Conservation (phyloP, 1,284 basidiomycete species). For the Fomes fomentarius region DNA sequence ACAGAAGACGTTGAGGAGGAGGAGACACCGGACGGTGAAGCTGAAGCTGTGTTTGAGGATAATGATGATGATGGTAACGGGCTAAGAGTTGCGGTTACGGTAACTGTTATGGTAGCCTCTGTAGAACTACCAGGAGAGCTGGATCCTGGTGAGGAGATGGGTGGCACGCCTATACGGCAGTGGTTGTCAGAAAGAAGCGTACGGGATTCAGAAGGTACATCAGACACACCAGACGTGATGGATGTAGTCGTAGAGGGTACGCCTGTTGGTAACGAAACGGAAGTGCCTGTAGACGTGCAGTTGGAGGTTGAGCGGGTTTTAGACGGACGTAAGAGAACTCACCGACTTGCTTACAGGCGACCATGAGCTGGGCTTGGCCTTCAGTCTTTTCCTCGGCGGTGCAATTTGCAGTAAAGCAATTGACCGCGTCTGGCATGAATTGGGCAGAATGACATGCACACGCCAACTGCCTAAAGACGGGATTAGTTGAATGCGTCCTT, state of each 20-base stretch:
- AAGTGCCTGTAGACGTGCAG: background rate
- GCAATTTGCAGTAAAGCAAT: slow-evolving; percentile 24
- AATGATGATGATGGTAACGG: background rate
- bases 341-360: slow-evolving; percentile 18
- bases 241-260: slow-evolving; percentile 7
- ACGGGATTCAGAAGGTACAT: too few species aligned
- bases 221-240: slow-evolving; percentile 16
- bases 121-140: too few species aligned
- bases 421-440: slow-evolving; percentile 22
- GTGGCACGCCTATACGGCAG: too few species aligned
- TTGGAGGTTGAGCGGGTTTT: background rate
- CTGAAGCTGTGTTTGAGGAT: background rate
- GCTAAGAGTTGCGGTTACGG: too few species aligned
- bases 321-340: background rate
- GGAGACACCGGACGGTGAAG: background rate
- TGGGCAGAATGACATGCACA: slow-evolving; percentile 24
- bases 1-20: background rate
- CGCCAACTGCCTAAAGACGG: slow-evolving; percentile 14
- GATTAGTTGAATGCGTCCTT: too few species aligned
- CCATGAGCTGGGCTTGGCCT: slow-evolving; percentile 17
- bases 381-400: slow-evolving; percentile 15
- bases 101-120: too few species aligned
- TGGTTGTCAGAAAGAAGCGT: too few species aligned
- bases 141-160: too few species aligned
- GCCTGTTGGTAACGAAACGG: slow-evolving; percentile 6